Percentiles rank a stretch among this genome's conserved stretches.
phyloP scores from a whole-genome alignment of 306 rosid species.

The Geum urbanum region DNA sequence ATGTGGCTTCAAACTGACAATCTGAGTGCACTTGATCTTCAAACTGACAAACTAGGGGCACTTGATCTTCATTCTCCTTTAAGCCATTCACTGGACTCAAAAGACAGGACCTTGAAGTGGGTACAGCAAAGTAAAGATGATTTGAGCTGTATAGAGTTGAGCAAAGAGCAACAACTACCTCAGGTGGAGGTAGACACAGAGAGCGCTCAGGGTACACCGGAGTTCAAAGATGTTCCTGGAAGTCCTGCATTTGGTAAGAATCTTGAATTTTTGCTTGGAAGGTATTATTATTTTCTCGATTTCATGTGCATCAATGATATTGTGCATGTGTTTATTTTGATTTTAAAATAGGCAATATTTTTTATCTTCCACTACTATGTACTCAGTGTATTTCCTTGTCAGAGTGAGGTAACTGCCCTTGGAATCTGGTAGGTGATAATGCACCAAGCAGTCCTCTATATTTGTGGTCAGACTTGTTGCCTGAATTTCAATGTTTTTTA shows the following conservation, averaged over 20 bases:
- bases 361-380: not conserved
- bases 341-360: not conserved
- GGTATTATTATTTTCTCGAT: constrained; percentile 9
- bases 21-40: constrained; percentile 26
- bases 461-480: constrained; percentile 11
- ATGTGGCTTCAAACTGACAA: constrained; percentile 28
- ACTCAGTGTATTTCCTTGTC: constrained; percentile 11
- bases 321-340: not conserved
- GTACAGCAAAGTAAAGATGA: constrained; percentile 34
- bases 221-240: constrained; percentile 30
- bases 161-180: constrained; percentile 35
- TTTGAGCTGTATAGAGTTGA: constrained; percentile 27
- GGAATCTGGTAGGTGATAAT: constrained; percentile 18
- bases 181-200: constrained; percentile 26
- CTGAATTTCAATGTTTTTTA: constrained; percentile 18
- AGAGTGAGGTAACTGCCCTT: constrained; percentile 6
- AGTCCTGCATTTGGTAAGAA: constrained; percentile 51
- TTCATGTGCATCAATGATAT: not conserved
- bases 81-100: constrained; percentile 61
- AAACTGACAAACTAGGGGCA: constrained; percentile 20
- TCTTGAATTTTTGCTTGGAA: constrained; percentile 14
- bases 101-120: constrained; percentile 31
- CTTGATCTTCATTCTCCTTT: constrained; percentile 31
- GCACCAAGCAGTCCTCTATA: constrained; percentile 6
- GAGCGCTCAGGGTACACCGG: constrained; percentile 35